Evolutionary conservation across 768 basidiomycete species (phyloP).

Genomic region (Pholiota molesta): DNA sequence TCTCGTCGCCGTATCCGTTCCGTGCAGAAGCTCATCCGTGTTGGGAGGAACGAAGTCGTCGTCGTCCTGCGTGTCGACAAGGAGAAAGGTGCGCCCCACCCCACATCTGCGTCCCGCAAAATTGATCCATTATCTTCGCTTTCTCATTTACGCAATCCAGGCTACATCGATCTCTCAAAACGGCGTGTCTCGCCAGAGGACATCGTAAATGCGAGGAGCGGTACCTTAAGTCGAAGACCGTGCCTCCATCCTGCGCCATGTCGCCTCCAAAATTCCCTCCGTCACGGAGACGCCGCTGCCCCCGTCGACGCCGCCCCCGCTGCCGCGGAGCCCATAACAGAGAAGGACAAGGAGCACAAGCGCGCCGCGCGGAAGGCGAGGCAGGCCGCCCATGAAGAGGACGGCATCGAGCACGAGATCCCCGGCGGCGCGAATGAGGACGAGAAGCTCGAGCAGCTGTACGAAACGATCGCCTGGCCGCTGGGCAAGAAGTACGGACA

Average conservation of each 20-base stretch:
- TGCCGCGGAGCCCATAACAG: slow-evolving; percentile 29
- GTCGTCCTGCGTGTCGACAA: slow-evolving; percentile 98
- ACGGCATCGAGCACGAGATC: slow-evolving; percentile 44
- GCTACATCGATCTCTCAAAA: slow-evolving; percentile 99
- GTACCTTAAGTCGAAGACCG: slow-evolving; percentile 97
- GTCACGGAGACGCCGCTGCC: slow-evolving; percentile 34
- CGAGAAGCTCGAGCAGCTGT: slow-evolving; percentile 80
- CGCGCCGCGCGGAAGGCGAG: slow-evolving; percentile 46
- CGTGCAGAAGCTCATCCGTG: slow-evolving; percentile 96
- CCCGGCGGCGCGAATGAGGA: slow-evolving; percentile 63
- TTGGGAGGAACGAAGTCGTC: slow-evolving; percentile 97
- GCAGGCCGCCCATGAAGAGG: slow-evolving; percentile 46
- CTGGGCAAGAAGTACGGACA: slow-evolving; percentile 91
- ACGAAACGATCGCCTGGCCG: slow-evolving; percentile 93
- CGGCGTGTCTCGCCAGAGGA: slow-evolving; percentile 97
- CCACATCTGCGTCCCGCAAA: too few relatives aligned
- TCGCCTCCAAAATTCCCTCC: slow-evolving; percentile 79
- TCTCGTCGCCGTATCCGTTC: slow-evolving; percentile 95
- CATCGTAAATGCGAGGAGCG: slow-evolving; percentile 98
- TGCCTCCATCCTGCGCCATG: slow-evolving; percentile 91
- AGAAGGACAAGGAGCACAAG: slow-evolving; percentile 51
- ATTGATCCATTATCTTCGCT: neutral
- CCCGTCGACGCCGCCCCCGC: slow-evolving; percentile 9
- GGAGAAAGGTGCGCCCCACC: slow-evolving; percentile 96
- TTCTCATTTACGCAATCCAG: slow-evolving; percentile 37